Base-by-base conservation (phyloP, 495 filamentous ascomycete genomes). In the Xylaria sp. region DNA sequence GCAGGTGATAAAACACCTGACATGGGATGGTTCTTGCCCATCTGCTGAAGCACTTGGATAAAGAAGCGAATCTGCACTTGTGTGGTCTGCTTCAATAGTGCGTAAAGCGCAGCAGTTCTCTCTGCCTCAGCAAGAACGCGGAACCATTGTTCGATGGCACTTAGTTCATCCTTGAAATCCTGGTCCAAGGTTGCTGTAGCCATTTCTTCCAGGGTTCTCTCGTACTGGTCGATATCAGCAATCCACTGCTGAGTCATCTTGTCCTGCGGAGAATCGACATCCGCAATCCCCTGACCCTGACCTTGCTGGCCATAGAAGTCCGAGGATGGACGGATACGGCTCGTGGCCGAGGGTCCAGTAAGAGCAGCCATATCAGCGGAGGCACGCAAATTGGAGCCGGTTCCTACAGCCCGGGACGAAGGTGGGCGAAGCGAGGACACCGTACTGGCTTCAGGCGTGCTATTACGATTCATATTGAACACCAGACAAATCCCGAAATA, bases 11-110 rank as follows among this genome's bases (percentile, higher is more conserved):
- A 85, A 40, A 99, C 90, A 58, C 95, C 94, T 52, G 97, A 97
- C 93, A 98, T 97, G 31, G 96, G 96, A 81, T 98, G 96, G 74
- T 90, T 93, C 84, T 97, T 97, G 41, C 94, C 92, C 97, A 99
- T 99, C 80, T 98, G 95, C 85, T 98, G 93, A 75, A 99, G 83
- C 41, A 98, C 96, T 82, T 97, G 94, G 74, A 98, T 98, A 84
- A 99, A 99, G 85, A 99, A 99, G 61, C 97, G 92, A 72, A 98
- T 97, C 83, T 99, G 96, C 65, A 99, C 95, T 82, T 99, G 97
- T 5, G 96, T 98, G 8, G 96, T 98, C 83, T 99, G 96, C 86
- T 98, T 97, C 57, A 99, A 85, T 70, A 99, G 84, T 41, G 96
- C 95, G 83, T 99, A 98, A 53, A 98, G 82, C 33, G 96, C 97